Base-by-base conservation (phyloP, 768 basidiomycete species). In the Gymnopilus dilepis region DNA sequence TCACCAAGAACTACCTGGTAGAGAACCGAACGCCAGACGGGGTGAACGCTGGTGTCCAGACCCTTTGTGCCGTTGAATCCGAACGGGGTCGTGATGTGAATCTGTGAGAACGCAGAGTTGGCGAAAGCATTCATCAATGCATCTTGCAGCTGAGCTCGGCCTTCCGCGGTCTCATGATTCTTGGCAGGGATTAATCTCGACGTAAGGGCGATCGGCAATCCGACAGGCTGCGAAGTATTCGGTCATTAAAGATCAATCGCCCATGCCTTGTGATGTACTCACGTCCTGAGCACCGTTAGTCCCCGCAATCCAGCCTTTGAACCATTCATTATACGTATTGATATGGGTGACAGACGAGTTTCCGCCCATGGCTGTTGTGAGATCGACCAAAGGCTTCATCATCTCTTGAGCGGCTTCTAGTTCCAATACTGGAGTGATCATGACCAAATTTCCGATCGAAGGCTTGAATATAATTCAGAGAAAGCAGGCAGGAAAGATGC, bases 351-450 rank as follows among this genome's bases (percentile, higher is more conserved):
- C 65, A 12, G 63, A 61, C 7, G 64, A 67, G 6, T 30, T 57
- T 11, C 69, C 70, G n/a, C 66, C 69, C 6, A 69, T 30, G 5
- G 45, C 47, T 2, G 61, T 57, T 11, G 69, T 63, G n/a, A 72
- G 53, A 34, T 66, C 61, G 13, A 70, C 56, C 13, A 72, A 52
- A 4, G 69, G 56, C n/a, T 70, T 63, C 68, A 78, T 69, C 7
- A 73, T 72, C 7, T 61, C 58, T 31, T 67, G 41, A 6, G 76
- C 78, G 6, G 67, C 66, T 0, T 61, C 62, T 9, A 63, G 30
- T 47, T 63, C 67, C 0, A 75, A 62, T 13, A 64, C 61, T 0
- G 78, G 76, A 22, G 66, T 75, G 11, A 74, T 73, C 43, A 76
- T 68, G 61, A 64, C 48, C 3, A 70, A 60, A 37, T 65, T 70